Percentiles rank a stretch among this genome's conserved stretches.
phyloP scores from a whole-genome alignment of 495 filamentous ascomycete genomes.

The Hypoxylon lienhwacheense region DNA sequence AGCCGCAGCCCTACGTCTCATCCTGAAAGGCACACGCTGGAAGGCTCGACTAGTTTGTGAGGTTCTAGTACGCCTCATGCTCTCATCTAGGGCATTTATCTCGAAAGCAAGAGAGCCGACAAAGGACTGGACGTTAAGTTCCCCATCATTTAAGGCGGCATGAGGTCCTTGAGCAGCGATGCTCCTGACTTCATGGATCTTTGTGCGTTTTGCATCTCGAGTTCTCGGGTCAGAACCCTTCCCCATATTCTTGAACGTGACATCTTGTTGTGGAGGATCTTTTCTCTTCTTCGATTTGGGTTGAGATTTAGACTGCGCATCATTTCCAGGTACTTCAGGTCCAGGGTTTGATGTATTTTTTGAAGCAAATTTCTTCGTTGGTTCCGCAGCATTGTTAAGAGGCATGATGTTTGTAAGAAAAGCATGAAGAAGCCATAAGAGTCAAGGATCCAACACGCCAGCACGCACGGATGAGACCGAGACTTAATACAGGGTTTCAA shows the following conservation, averaged over 20 bases:
- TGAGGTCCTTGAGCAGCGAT: slow-evolving; percentile 73
- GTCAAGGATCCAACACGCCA: background rate
- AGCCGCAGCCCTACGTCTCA: slow-evolving; percentile 86
- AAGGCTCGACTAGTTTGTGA: slow-evolving; percentile 74
- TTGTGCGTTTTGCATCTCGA: slow-evolving; percentile 56
- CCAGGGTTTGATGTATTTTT: slow-evolving; percentile 3
- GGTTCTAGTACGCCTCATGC: slow-evolving; percentile 72
- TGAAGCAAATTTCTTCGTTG: slow-evolving; percentile 1
- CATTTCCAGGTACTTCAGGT: slow-evolving; percentile 2
- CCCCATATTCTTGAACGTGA: slow-evolving; percentile 13
- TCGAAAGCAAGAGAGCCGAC: slow-evolving; percentile 82
- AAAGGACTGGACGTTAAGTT: slow-evolving; percentile 80
- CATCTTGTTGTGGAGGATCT: slow-evolving; percentile 20
- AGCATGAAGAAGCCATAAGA: slow-evolving; percentile 4
- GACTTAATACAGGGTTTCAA: no score
- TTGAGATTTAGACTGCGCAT: slow-evolving; percentile 8
- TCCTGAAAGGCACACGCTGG: slow-evolving; percentile 79
- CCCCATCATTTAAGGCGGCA: slow-evolving; percentile 72
- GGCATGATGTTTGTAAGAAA: slow-evolving; percentile 20
- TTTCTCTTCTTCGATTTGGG: slow-evolving; percentile 33
- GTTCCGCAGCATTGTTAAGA: slow-evolving; percentile 16
- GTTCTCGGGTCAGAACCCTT: slow-evolving; percentile 49
- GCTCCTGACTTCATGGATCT: slow-evolving; percentile 66
- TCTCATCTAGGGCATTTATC: slow-evolving; percentile 78
- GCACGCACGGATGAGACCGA: background rate